These are phyloP conservation scores for Coemansia aciculifera DNA, from an alignment of 192 early-diverging fungal species.

Conservation along the genomic window DNA sequence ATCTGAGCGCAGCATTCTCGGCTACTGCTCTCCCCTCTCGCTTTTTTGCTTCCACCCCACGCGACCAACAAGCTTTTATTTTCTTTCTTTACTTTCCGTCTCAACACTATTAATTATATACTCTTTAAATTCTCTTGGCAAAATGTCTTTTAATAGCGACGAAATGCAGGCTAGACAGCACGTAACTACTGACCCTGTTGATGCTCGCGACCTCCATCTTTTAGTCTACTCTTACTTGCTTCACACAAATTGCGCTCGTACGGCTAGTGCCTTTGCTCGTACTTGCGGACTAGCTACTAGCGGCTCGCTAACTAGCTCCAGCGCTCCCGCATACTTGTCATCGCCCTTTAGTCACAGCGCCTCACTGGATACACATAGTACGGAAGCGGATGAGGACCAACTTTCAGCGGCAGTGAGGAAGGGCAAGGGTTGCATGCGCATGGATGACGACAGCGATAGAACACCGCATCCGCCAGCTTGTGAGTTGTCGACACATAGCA, in stretches of 20 bases:
- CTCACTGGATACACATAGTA: not conserved
- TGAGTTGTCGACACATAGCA: not conserved
- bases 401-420: not conserved
- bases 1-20: not conserved
- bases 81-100: not conserved
- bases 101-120: not conserved
- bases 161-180: slow-evolving; percentile 3
- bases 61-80: not conserved
- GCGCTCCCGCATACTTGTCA: slow-evolving; percentile 31
- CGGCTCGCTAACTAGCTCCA: slow-evolving; percentile 14
- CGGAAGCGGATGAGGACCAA: not conserved
- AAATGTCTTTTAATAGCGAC: not conserved
- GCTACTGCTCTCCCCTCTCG: not conserved
- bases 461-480: not conserved
- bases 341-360: slow-evolving; percentile 5
- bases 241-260: slow-evolving; percentile 49
- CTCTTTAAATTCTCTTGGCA: not conserved
- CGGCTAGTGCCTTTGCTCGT: slow-evolving; percentile 48
- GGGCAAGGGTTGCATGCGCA: slow-evolving; percentile 2
- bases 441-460: not conserved
- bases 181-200: slow-evolving; percentile 15
- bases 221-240: slow-evolving; percentile 49
- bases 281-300: slow-evolving; percentile 35
- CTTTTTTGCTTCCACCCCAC: not conserved
- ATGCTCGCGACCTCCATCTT: slow-evolving; percentile 38